phyloP scores from a whole-genome alignment of 139 green algal species.

The Haematococcus lacustris region DNA sequence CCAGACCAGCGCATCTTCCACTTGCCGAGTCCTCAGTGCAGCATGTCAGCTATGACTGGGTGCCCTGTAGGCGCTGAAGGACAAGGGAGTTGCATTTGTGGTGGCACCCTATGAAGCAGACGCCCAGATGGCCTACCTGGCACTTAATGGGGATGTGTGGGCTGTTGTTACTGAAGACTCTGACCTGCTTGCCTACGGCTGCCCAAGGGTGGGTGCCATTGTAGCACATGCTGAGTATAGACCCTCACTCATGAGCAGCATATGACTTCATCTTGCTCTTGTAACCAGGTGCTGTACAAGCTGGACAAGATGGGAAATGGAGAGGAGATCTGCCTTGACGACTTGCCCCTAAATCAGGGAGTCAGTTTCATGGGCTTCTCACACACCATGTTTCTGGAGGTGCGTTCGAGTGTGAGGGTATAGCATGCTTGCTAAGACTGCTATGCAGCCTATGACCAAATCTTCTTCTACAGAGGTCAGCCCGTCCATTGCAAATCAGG shows the following conservation, averaged over 20 bases:
- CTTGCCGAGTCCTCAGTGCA: too few species aligned
- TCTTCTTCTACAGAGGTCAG: too few species aligned
- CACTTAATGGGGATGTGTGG: constrained; percentile 63
- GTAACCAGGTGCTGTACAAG: constrained; percentile 89
- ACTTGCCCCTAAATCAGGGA: constrained; percentile 49
- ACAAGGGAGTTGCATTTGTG: constrained; percentile 62
- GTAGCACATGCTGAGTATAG: too few species aligned
- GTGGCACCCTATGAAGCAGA: constrained; percentile 98
- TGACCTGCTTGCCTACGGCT: constrained; percentile 93
- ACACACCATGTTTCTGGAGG: constrained; percentile 81
- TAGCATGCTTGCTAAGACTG: too few species aligned
- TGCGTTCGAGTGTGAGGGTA: too few species aligned
- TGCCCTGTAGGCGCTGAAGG: constrained; percentile 66
- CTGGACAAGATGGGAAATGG: constrained; percentile 78
- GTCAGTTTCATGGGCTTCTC: constrained; percentile 66
- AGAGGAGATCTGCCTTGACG: constrained; percentile 58
- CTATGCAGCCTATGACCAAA: too few species aligned
- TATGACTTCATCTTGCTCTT: too few species aligned
- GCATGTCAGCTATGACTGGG: too few species aligned
- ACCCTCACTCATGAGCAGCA: too few species aligned
- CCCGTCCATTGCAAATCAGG: too few species aligned
- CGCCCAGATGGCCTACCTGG: constrained; percentile 88
- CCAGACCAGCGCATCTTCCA: too few species aligned
- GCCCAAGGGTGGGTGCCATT: constrained; percentile 57
- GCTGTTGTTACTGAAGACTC: constrained; percentile 94